Evolutionary conservation across 208 protist species (phyloP).

Genomic region (Phytomonas sp.): DNA sequence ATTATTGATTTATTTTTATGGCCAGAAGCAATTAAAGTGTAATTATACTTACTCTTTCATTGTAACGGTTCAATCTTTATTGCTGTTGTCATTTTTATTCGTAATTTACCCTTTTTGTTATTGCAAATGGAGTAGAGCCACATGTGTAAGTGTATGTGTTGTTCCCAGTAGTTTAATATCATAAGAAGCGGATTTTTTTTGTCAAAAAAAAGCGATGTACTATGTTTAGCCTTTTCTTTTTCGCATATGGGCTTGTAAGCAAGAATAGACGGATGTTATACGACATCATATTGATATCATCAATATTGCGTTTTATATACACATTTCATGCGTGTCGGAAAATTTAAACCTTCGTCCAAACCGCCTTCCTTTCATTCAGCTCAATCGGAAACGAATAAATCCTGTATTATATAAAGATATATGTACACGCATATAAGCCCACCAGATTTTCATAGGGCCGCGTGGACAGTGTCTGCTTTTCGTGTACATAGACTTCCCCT

Average conservation of each 20-base stretch:
- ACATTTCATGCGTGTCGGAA: too few relatives aligned
- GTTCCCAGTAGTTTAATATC: not conserved
- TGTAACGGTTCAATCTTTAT: slow-evolving; percentile 12
- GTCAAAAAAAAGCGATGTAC: not conserved
- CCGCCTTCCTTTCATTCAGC: not conserved
- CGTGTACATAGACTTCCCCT: not conserved
- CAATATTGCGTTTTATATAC: not conserved
- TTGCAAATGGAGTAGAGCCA: not conserved
- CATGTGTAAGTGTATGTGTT: not conserved
- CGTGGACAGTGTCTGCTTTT: not conserved
- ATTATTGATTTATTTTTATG: slow-evolving; percentile 10
- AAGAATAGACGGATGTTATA: not conserved
- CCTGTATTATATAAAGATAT: not conserved
- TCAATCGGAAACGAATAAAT: not conserved
- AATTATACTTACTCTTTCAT: slow-evolving; percentile 14
- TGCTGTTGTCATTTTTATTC: slow-evolving; percentile 13
- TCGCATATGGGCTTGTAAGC: not conserved
- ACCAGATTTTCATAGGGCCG: not conserved
- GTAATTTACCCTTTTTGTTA: slow-evolving; percentile 6
- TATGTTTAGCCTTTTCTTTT: not conserved
- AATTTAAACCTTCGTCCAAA: too few relatives aligned
- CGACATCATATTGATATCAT: not conserved
- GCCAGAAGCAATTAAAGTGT: not conserved
- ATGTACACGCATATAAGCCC: not conserved
- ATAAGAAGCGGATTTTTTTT: not conserved